Evolutionary conservation across 169 alveolate species (phyloP), one percentile per base, ranked within the genome.

Genomic region (Besnoitia besnoiti): DNA sequence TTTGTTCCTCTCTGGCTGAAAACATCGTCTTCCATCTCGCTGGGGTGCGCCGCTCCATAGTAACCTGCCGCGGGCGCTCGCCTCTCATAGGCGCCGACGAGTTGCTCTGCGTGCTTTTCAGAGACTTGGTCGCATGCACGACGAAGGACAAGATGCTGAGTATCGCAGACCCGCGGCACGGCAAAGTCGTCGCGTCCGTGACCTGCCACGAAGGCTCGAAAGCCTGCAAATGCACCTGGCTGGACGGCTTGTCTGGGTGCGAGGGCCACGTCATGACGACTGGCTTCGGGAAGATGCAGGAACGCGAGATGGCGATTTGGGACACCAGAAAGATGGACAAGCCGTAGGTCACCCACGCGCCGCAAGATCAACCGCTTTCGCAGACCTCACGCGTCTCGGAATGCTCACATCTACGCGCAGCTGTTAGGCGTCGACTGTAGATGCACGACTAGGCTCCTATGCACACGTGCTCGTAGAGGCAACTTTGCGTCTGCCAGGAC

Each of bases 121-220:
- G 94, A 49, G 90, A 91, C 87, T 51, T 33, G 59, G 49, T 91
- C 33, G 94, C 92, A 24, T 67, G 84, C 50, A 87, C 92, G 42
- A 91, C 89, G 79, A 91, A 91, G 84, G 94, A 87, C 55, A 91
- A 91, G 37, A 35, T 61, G 3, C 91, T 91, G 8, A 75, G 50
- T 85, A 55, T 87, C 50, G 59, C 59, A 21, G 94, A 91, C 80
- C 94, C 89, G 47, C 88, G 94, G 35, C 50, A 91, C 35, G 62
- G 59, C 73, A 84, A 75, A 49, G 35, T 77, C 62, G 92, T 75
- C 51, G 84, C 85, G 44, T 85, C 92, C 16, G 93, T 62, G 50
- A 39, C 75, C 19, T 77, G 91, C 75, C 95, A 92, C 73, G 95
- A 92, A 33, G 95, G 95, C 39, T 88, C 93, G 3, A 92, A 92